Conservation (phyloP, 768 basidiomycete genomes). For the Mycena metata region DNA sequence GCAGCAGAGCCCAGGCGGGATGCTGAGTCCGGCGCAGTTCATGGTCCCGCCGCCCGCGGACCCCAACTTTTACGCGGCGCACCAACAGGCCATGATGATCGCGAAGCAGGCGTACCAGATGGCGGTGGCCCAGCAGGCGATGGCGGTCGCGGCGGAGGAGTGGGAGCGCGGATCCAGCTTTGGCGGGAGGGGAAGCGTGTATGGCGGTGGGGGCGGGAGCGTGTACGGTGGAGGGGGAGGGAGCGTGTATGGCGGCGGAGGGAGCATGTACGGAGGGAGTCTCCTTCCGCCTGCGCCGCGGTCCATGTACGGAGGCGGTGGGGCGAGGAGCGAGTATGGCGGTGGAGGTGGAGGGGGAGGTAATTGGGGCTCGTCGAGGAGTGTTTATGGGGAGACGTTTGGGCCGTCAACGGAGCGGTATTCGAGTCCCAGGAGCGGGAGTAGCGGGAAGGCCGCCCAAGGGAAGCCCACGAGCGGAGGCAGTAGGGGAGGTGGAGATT, state of each 20-base stretch:
- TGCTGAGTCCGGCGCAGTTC: slow-evolving; percentile 56
- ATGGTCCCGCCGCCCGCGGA: slow-evolving; percentile 62
- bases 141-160: slow-evolving; percentile 90
- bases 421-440: slow-evolving; percentile 11
- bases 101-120: slow-evolving; percentile 93
- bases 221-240: slow-evolving; percentile 47
- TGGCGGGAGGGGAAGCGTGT: slow-evolving; percentile 47
- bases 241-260: slow-evolving; percentile 50
- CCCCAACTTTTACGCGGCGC: slow-evolving; percentile 74
- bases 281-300: slow-evolving; percentile 63
- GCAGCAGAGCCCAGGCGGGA: slow-evolving; percentile 50
- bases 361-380: slow-evolving; percentile 69
- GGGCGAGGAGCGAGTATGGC: slow-evolving; percentile 76
- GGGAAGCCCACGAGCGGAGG: slow-evolving; percentile 1
- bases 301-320: slow-evolving; percentile 72
- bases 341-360: slow-evolving; percentile 55
- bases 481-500: slow-evolving; percentile 45
- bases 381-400: slow-evolving; percentile 79
- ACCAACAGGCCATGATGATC: slow-evolving; percentile 88
- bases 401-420: slow-evolving; percentile 52
- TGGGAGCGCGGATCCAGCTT: slow-evolving; percentile 86
- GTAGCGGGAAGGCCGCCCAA: slow-evolving; percentile 41
- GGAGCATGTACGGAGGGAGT: slow-evolving; percentile 58
- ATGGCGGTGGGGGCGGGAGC: slow-evolving; percentile 39
- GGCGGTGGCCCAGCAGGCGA: slow-evolving; percentile 91